Evolutionary conservation across 2,329 filamentous ascomycete species (phyloP).

Genomic region (Aspergillus niger): DNA sequence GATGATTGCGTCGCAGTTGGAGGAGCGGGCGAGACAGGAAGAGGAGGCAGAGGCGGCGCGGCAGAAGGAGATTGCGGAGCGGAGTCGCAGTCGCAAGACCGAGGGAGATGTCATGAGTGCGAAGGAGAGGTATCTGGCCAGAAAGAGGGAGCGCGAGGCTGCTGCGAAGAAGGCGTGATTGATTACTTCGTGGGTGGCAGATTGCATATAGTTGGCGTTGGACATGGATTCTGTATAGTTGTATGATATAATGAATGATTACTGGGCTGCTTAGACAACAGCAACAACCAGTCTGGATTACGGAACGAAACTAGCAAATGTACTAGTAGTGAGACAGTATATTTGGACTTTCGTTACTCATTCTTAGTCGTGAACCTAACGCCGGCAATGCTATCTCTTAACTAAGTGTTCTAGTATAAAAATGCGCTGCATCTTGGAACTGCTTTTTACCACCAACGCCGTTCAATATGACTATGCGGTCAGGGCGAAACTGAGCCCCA

Average conservation of each 20-base stretch:
- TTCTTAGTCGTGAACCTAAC: neutral
- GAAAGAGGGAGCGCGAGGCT: constrained; percentile 57
- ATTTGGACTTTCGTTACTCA: neutral
- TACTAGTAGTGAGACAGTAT: no score
- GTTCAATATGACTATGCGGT: constrained; percentile 56
- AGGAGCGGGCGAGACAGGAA: constrained; percentile 56
- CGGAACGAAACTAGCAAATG: no score
- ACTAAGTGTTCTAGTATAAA: neutral
- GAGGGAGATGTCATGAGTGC: constrained; percentile 60
- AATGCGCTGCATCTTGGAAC: neutral
- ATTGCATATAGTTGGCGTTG: neutral
- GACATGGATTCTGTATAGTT: neutral
- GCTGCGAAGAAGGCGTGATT: constrained; percentile 28
- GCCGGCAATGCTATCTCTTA: neutral
- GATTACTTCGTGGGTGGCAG: neutral
- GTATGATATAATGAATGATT: constrained; percentile 1
- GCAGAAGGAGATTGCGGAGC: constrained; percentile 55
- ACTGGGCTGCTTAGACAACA: neutral
- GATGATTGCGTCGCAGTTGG: constrained; percentile 63
- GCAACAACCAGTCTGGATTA: neutral
- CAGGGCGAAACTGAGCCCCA: constrained; percentile 82
- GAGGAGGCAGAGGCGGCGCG: constrained; percentile 60
- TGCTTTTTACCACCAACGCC: neutral
- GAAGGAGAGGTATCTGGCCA: constrained; percentile 62
- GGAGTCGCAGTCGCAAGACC: constrained; percentile 61